Conservation (phyloP, 371 early-diverging fungal genomes). For the Mucor velutinosus region DNA sequence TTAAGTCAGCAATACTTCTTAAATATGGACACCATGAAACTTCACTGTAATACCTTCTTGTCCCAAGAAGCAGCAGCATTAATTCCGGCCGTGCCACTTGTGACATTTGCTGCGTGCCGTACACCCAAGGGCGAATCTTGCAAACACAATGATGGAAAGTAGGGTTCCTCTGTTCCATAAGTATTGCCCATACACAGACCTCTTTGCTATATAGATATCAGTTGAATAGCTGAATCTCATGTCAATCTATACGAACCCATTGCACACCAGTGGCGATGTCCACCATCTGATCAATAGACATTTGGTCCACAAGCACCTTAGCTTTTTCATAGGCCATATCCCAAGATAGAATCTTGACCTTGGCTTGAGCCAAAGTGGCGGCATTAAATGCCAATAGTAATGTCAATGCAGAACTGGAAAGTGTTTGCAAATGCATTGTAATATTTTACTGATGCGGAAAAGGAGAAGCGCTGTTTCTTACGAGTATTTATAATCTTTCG, state of each 20-base stretch:
- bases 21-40: background rate
- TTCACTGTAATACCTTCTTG: constrained; percentile 16
- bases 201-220: background rate
- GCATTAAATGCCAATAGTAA: background rate
- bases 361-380: background rate
- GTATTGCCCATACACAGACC: constrained; percentile 58
- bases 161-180: constrained; percentile 9
- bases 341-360: constrained; percentile 24
- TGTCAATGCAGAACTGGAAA: constrained; percentile 14
- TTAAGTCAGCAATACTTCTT: background rate
- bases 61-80: constrained; percentile 60
- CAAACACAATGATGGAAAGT: constrained; percentile 59
- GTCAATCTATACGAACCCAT: constrained; percentile 11
- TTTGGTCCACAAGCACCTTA: constrained; percentile 23
- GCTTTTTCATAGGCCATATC: constrained; percentile 43
- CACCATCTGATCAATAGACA: constrained; percentile 44
- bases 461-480: background rate
- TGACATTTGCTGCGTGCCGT: constrained; percentile 36
- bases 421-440: constrained; percentile 14
- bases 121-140: constrained; percentile 60
- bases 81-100: constrained; percentile 53
- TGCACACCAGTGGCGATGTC: constrained; percentile 53
- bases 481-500: background rate
- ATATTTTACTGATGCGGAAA: background rate
- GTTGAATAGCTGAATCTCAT: no score